Percentiles rank a stretch among this genome's conserved stretches.
Conservation (phyloP, 2,329 filamentous ascomycete genomes). For the Fusarium sulawesiense region DNA sequence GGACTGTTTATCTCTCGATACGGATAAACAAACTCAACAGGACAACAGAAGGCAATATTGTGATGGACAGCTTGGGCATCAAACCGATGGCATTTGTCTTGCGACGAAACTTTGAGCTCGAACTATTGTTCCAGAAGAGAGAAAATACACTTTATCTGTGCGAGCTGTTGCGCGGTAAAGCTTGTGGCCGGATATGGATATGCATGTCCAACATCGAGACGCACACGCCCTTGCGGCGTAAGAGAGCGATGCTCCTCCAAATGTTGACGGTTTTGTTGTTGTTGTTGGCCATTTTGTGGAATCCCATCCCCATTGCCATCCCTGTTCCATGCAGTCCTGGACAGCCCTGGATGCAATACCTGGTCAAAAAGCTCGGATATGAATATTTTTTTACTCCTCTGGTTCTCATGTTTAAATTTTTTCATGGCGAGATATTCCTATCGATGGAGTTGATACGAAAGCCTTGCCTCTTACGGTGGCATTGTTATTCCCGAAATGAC, state of each 20-base stretch:
- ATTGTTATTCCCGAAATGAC: slow-evolving; percentile 16
- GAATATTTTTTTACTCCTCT: slow-evolving; percentile 37
- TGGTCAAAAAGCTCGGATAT: slow-evolving; percentile 30
- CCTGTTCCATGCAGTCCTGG: slow-evolving; percentile 39
- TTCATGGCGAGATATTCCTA: slow-evolving; percentile 22
- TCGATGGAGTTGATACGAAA: slow-evolving; percentile 8
- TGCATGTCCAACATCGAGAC: slow-evolving; percentile 26
- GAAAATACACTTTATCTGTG: slow-evolving; percentile 5
- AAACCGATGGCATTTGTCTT: slow-evolving; percentile 14
- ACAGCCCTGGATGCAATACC: slow-evolving; percentile 37
- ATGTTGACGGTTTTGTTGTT: slow-evolving; percentile 37
- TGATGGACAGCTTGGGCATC: slow-evolving; percentile 26
- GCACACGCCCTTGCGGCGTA: slow-evolving; percentile 39
- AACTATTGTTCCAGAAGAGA: slow-evolving; percentile 20
- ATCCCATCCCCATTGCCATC: slow-evolving; percentile 41
- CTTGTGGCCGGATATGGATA: slow-evolving; percentile 18
- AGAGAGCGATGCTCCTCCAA: slow-evolving; percentile 25
- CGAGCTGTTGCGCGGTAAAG: slow-evolving; percentile 14
- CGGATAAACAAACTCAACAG: slow-evolving; percentile 24
- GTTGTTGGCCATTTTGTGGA: slow-evolving; percentile 34
- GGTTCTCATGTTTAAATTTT: slow-evolving; percentile 18
- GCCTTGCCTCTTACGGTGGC: slow-evolving; percentile 9
- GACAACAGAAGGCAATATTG: slow-evolving; percentile 14
- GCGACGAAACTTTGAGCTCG: slow-evolving; percentile 1
- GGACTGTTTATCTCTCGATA: slow-evolving; percentile 39